These are phyloP conservation scores for Yarrowia sp. DNA, from an alignment of 805 yeast genomes.

Conservation along the genomic window DNA sequence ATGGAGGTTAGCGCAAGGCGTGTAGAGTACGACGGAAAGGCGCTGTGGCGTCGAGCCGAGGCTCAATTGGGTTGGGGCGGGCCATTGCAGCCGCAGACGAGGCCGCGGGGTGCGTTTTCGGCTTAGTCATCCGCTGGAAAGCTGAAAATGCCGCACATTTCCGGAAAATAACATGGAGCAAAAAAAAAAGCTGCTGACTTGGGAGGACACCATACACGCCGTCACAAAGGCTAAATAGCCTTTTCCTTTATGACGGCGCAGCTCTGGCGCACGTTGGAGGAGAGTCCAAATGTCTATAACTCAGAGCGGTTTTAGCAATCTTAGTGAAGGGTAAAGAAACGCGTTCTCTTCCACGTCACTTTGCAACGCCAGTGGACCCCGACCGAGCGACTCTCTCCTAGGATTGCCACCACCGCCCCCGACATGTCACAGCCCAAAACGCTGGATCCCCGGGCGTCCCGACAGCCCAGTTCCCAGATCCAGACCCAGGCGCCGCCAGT, in stretches of 20 bases:
- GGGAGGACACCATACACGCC: slow-evolving; percentile 23
- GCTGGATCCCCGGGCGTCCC: slow-evolving; percentile 22
- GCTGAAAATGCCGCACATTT: slow-evolving; percentile 9
- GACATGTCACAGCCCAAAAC: slow-evolving; percentile 19
- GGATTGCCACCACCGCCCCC: not conserved
- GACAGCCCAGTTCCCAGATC: not conserved
- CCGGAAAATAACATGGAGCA: slow-evolving; percentile 20
- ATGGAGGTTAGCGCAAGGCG: slow-evolving; percentile 18
- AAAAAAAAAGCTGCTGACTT: slow-evolving; percentile 18
- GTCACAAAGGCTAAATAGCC: not conserved
- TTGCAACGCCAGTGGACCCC: not conserved
- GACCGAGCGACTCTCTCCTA: not conserved
- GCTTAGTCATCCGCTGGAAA: not conserved
- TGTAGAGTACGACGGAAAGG: not conserved
- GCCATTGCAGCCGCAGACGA: not conserved
- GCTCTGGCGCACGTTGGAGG: slow-evolving; percentile 8
- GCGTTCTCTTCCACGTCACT: slow-evolving; percentile 23
- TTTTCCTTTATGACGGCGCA: not conserved
- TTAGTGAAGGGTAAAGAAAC: slow-evolving; percentile 22
- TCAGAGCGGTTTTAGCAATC: slow-evolving; percentile 21
- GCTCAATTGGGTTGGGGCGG: too few relatives aligned
- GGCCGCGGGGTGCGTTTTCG: too few relatives aligned
- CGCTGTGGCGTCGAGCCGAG: too few relatives aligned
- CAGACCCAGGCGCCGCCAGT: slow-evolving; percentile 16
- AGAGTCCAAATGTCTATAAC: slow-evolving; percentile 17